A percentile compares a stretch with the other conserved stretches of the same genome.
phyloP scores from a whole-genome alignment of 225 moss, liverwort and hornwort genomes.

The Sphagnum contortum region DNA sequence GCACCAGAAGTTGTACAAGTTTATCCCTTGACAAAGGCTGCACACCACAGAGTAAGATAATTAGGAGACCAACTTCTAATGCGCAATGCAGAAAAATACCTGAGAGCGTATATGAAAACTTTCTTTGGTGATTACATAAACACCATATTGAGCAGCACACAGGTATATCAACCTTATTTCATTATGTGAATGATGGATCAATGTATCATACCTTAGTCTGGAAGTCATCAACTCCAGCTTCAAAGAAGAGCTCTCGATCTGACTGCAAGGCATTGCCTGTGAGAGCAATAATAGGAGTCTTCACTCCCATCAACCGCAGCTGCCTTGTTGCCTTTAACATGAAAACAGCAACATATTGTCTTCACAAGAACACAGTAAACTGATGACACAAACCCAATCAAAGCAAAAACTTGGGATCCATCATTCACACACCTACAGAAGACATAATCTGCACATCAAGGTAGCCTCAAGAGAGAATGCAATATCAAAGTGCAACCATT shows the following conservation, averaged over 20 bases:
- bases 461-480: too few species aligned
- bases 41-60: neutral
- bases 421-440: slow-evolving; percentile 3
- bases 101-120: too few species aligned
- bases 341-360: neutral
- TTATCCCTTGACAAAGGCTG: slow-evolving; percentile 64
- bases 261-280: slow-evolving; percentile 68
- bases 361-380: too few species aligned
- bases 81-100: neutral
- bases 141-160: too few species aligned
- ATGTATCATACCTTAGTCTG: slow-evolving; percentile 50
- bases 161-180: too few species aligned
- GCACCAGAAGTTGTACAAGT: slow-evolving; percentile 50
- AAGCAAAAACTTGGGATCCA: neutral
- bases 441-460: too few species aligned
- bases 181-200: too few species aligned
- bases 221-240: slow-evolving; percentile 74
- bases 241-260: slow-evolving; percentile 61
- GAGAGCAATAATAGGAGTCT: slow-evolving; percentile 65
- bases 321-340: slow-evolving; percentile 41
- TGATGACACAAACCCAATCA: neutral
- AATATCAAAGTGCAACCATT: too few species aligned
- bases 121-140: too few species aligned
- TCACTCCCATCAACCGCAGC: slow-evolving; percentile 65
- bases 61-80: neutral